A percentile compares a stretch with the other conserved stretches of the same genome.
phyloP scores from a whole-genome alignment of 306 rosid species.

The Trichosanthes truncata region DNA sequence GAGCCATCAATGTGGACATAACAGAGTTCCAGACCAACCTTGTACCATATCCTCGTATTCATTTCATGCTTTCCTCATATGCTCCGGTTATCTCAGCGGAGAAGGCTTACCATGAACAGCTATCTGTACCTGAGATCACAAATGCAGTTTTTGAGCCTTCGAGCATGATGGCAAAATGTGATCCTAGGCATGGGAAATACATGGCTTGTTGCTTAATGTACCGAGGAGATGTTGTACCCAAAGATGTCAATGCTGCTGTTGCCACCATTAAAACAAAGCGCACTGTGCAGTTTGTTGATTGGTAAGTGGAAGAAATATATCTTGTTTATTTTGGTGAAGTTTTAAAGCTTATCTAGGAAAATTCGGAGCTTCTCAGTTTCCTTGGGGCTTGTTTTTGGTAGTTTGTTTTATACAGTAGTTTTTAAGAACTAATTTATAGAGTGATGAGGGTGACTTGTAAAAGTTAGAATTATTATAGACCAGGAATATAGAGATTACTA shows the following conservation, averaged over 20 bases:
- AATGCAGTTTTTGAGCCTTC: conserved; percentile 97
- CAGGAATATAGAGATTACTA: not conserved
- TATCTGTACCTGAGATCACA: conserved; percentile 90
- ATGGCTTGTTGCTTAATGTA: conserved; percentile 99
- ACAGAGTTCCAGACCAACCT: conserved; percentile 99
- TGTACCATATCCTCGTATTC: conserved; percentile 93
- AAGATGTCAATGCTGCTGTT: conserved; percentile 96
- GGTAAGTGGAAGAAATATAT: conserved; percentile 32
- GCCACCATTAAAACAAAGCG: conserved; percentile 89
- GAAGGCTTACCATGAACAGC: conserved; percentile 95
- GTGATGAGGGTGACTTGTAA: not conserved
- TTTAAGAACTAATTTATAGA: not conserved
- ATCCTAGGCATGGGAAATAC: conserved; percentile 98
- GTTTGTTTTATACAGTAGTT: not conserved
- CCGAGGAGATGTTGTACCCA: conserved; percentile 96
- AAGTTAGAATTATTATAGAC: not conserved
- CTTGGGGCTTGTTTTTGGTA: not conserved
- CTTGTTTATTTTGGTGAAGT: not conserved
- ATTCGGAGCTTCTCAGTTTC: not conserved
- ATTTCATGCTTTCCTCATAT: conserved; percentile 93
- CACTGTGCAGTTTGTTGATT: conserved; percentile 97
- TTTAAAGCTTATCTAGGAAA: not conserved
- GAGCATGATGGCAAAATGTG: conserved; percentile 99
- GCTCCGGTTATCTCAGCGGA: conserved; percentile 98
- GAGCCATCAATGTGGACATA: conserved; percentile 88